These are phyloP conservation scores for Krasilnikovozyma curviuscula DNA, from an alignment of 768 basidiomycete species.

Conservation along the genomic window DNA sequence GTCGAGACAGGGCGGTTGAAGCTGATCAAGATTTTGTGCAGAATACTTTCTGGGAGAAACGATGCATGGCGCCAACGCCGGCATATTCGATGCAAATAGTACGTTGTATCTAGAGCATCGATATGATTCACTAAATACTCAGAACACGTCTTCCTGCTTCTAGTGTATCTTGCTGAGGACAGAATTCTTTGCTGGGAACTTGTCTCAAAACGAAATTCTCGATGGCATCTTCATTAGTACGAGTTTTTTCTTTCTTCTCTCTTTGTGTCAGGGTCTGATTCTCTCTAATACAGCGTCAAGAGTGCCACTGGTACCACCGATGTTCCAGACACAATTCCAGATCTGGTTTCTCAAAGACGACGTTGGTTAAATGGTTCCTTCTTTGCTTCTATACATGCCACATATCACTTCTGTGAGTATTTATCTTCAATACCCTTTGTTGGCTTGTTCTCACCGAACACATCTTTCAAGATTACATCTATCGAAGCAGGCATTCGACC, in stretches of 20 bases:
- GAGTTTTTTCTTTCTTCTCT: constrained; percentile 33
- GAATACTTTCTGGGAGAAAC: constrained; percentile 94
- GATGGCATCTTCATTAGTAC: constrained; percentile 91
- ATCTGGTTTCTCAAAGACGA: constrained; percentile 81
- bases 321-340: constrained; percentile 83
- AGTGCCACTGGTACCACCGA: constrained; percentile 76
- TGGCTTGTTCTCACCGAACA: neutral
- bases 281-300: neutral
- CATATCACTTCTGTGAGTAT: constrained; percentile 83
- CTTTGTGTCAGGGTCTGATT: neutral
- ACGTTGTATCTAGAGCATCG: constrained; percentile 62
- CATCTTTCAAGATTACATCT: constrained; percentile 43
- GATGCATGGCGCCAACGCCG: constrained; percentile 48
- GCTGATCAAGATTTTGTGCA: constrained; percentile 23
- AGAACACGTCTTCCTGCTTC: constrained; percentile 53
- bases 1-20: constrained; percentile 71
- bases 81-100: constrained; percentile 92
- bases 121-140: neutral
- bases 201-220: constrained; percentile 73
- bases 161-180: constrained; percentile 58
- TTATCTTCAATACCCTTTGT: neutral
- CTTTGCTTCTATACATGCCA: constrained; percentile 87
- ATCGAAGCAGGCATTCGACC: constrained; percentile 33
- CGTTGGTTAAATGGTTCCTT: constrained; percentile 97
- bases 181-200: constrained; percentile 87